Conservation (phyloP, 2,329 filamentous ascomycete genomes). For the Waltergamsia citrina region DNA sequence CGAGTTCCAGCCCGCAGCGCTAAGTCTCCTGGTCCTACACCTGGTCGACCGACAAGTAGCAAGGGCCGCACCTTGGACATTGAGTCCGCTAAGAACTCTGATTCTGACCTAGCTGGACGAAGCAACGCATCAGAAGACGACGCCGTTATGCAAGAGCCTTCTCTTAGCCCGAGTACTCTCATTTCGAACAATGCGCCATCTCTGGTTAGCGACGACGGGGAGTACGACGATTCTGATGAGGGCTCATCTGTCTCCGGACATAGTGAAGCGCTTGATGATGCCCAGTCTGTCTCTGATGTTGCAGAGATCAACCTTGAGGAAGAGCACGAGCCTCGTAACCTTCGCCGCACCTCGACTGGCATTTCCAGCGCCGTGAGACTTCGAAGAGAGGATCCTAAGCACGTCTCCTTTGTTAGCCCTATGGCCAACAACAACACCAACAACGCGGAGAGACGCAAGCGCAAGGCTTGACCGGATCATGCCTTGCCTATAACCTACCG, state of each 20-base stretch:
- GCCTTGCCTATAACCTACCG: slow-evolving; percentile 2
- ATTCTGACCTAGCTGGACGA: too few relatives aligned
- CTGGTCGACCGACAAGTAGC: slow-evolving; percentile 43
- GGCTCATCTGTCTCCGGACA: slow-evolving; percentile 50
- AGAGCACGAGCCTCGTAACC: slow-evolving; percentile 34
- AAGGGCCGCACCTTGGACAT: slow-evolving; percentile 31
- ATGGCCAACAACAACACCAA: slow-evolving; percentile 31
- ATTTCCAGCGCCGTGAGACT: slow-evolving; percentile 36
- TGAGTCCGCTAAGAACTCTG: not conserved
- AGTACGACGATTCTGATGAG: slow-evolving; percentile 65
- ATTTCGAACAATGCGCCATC: slow-evolving; percentile 71
- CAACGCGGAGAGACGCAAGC: slow-evolving; percentile 18
- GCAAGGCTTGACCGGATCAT: slow-evolving; percentile 13
- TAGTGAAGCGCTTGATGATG: slow-evolving; percentile 41
- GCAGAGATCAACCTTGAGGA: slow-evolving; percentile 54
- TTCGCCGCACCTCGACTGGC: slow-evolving; percentile 32
- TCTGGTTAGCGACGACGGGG: slow-evolving; percentile 71
- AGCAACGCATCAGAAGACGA: slow-evolving; percentile 36
- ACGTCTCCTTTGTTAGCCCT: slow-evolving; percentile 45
- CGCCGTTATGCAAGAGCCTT: slow-evolving; percentile 44
- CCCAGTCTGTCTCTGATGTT: slow-evolving; percentile 50
- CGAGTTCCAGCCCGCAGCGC: slow-evolving; percentile 50
- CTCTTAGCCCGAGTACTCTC: slow-evolving; percentile 60
- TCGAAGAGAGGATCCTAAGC: slow-evolving; percentile 44
- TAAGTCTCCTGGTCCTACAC: slow-evolving; percentile 35